Base-by-base conservation (phyloP, 257 asterid genomes). In the Coffea eugenioides region DNA sequence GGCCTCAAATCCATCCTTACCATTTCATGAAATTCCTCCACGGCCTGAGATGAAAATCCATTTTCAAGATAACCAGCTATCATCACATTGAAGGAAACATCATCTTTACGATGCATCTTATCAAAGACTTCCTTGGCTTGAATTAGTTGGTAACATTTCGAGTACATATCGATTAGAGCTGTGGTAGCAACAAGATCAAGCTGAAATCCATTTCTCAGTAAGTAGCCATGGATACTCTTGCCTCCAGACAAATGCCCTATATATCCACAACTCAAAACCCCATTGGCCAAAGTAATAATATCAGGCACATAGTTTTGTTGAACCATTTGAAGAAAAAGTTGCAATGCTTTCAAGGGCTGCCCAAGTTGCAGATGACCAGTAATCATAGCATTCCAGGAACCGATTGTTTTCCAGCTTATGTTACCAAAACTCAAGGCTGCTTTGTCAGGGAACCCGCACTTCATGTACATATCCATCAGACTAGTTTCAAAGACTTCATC, bases 401-500 rank as follows among this genome's bases (percentile, higher is more conserved):
- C 91, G 16, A 82, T 81, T 5, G 84, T 81, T 69, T 73, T 85
- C 70, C 69, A 66, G 77, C 80, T 74, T 84, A 78, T 84, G 61
- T 73, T 82, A 49, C 80, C 56, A 6, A 89, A 85, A 49, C 85
- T 13, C 45, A 64, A 5, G 54, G 83, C 77, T 3, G 88, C 92
- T 16, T 74, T 73, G 21, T 80, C 59, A 16, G 83, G 88, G 73
- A 78, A 81, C 23, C 89, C 87, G 23, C 89, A 88, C 81, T 86
- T 84, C 61, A 84, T 82, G 57, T 91, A 89, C 93, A 89, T 89
- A 83, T 87, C 91, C 82, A 88, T 78, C 18, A 91, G 73, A 77
- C 87, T 85, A 8, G 93, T 91, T 75, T 88, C 87, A 25, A 91
- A 88, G 70, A 87, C 86, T 80, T 89, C 92, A 73, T 89, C 90